These are phyloP conservation scores for Pseudogymnoascus sp. DNA, from an alignment of 2,329 filamentous ascomycete genomes.

Conservation along the genomic window DNA sequence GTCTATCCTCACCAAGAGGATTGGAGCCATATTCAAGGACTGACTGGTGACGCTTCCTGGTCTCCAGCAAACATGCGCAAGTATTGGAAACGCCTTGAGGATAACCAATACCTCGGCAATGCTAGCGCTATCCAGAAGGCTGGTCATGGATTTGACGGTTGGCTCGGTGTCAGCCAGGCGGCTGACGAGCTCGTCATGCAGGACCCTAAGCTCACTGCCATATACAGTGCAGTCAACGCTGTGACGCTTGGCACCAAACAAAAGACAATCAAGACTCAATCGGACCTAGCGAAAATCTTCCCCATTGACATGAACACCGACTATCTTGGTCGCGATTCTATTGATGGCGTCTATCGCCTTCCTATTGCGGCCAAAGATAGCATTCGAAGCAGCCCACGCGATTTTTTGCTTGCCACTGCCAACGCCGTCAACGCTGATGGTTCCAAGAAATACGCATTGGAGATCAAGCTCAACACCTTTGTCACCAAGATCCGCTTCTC, in stretches of 20 bases:
- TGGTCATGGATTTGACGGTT: conserved; percentile 40
- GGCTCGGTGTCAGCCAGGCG: conserved; percentile 24
- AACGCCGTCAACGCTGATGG: conserved; percentile 21
- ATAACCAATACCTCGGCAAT: conserved; percentile 37
- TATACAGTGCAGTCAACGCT: conserved; percentile 20
- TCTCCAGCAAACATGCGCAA: conserved; percentile 35
- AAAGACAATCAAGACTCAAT: conserved; percentile 12
- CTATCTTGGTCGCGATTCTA: conserved; percentile 17
- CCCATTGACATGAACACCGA: conserved; percentile 24
- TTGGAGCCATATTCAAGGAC: conserved; percentile 35
- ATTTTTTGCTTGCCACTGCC: conserved; percentile 24
- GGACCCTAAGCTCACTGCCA: conserved; percentile 20
- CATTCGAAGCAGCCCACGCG: conserved; percentile 21
- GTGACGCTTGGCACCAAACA: conserved; percentile 16
- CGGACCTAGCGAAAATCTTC: conserved; percentile 15
- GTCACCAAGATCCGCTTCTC: conserved; percentile 40
- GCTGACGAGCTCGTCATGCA: conserved; percentile 15
- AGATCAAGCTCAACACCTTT: conserved; percentile 24
- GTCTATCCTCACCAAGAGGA: conserved; percentile 38
- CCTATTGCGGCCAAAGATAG: conserved; percentile 20
- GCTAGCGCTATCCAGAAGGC: conserved; percentile 29
- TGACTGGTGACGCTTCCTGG: conserved; percentile 42
- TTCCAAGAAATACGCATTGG: conserved; percentile 21
- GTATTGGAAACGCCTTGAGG: conserved; percentile 39
- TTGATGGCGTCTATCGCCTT: conserved; percentile 23